Evolutionary conservation across 345 rosid species (phyloP).

Genomic region (Populus euphratica): DNA sequence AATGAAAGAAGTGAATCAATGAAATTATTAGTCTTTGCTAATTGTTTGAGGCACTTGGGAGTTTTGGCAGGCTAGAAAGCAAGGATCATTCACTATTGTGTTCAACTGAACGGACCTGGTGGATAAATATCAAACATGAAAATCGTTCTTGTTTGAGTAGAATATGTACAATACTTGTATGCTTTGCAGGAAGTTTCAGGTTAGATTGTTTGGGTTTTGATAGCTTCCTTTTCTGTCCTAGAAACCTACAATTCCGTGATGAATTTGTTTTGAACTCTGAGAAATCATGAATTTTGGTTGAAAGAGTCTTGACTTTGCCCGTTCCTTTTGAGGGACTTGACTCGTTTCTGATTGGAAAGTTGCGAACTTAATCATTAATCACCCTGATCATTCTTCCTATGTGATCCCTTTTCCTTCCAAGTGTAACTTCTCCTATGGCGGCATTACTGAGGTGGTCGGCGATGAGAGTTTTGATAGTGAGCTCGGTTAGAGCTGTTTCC

Average conservation of each 20-base stretch:
- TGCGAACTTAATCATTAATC: too few species aligned
- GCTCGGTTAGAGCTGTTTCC: too few species aligned
- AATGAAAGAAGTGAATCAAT: neutral
- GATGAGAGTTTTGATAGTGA: too few species aligned
- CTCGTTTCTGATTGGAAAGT: too few species aligned
- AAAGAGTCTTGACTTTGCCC: too few species aligned
- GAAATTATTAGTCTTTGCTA: neutral
- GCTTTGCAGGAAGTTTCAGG: conserved; percentile 4
- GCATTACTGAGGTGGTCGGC: too few species aligned
- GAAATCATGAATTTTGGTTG: conserved; percentile 2
- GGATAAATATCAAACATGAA: neutral
- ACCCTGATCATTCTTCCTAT: too few species aligned
- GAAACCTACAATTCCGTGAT: neutral
- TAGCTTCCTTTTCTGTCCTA: neutral
- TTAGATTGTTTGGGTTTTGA: neutral
- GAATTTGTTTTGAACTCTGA: neutral
- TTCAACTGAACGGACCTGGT: conserved; percentile 14
- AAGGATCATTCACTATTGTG: neutral
- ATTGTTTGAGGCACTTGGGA: neutral
- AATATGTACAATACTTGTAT: conserved; percentile 12
- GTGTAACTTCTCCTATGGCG: too few species aligned
- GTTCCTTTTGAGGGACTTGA: too few species aligned
- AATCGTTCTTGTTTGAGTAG: conserved; percentile 11
- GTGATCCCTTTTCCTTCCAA: too few species aligned
- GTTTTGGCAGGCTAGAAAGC: conserved; percentile 3